Conservation (phyloP, 2,329 filamentous ascomycete genomes). For the Bipolaris bicolor region DNA sequence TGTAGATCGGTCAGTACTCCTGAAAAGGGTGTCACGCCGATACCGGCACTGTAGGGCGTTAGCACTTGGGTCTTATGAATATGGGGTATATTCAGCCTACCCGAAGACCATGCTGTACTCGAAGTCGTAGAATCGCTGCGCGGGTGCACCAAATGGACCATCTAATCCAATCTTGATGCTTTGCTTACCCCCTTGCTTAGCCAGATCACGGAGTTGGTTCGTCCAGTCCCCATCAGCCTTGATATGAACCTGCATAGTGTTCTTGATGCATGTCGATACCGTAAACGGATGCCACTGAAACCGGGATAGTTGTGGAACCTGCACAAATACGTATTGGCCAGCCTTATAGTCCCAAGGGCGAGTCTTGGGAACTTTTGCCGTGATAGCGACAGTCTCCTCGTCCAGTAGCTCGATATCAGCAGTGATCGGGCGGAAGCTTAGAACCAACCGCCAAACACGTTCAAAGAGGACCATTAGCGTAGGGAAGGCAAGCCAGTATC, state of each 20-base stretch:
- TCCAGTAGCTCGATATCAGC: conserved; percentile 59
- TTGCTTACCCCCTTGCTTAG: conserved; percentile 42
- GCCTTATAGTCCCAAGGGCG: conserved; percentile 61
- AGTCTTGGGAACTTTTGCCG: conserved; percentile 56
- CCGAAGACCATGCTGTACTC: conserved; percentile 62
- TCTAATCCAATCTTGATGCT: conserved; percentile 61
- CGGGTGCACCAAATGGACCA: conserved; percentile 64
- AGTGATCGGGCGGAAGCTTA: conserved; percentile 58
- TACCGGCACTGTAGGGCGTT: conserved; percentile 53
- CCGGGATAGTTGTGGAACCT: conserved; percentile 59
- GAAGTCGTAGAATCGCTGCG: conserved; percentile 65
- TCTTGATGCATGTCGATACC: conserved; percentile 61
- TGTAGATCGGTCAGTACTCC: conserved; percentile 64
- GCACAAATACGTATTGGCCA: conserved; percentile 64
- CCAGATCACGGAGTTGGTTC: conserved; percentile 53
- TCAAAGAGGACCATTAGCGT: conserved; percentile 60
- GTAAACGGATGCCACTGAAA: conserved; percentile 68
- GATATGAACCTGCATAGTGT: conserved; percentile 62
- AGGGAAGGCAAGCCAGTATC: conserved; percentile 63
- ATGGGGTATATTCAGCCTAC: conserved; percentile 10
- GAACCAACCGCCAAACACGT: conserved; percentile 53
- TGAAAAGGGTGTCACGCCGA: conserved; percentile 65
- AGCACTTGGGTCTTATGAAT: background rate
- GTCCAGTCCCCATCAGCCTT: conserved; percentile 67
- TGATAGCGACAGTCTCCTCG: conserved; percentile 60